These are phyloP conservation scores for Metschnikowia shivogae DNA, from an alignment of 805 yeast species.

Conservation along the genomic window DNA sequence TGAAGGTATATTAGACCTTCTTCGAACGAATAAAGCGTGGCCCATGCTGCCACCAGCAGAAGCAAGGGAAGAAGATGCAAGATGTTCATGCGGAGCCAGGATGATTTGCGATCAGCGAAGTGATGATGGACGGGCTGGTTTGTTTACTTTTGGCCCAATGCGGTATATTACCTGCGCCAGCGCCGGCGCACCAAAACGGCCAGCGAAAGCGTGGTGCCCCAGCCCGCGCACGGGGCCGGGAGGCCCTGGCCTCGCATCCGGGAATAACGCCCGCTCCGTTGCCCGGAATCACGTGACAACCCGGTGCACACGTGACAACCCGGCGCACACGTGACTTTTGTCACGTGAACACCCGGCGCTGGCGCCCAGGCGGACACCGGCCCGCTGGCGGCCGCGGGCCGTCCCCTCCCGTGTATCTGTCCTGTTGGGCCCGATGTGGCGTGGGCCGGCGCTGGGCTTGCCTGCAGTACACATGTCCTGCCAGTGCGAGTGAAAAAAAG, in stretches of 20 bases:
- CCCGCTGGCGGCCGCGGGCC: too few species aligned
- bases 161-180: slow-evolving; percentile 15
- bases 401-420: too few species aligned
- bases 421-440: too few species aligned
- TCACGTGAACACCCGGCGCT: too few species aligned
- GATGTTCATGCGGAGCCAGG: background rate
- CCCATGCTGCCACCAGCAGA: slow-evolving; percentile 21
- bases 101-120: background rate
- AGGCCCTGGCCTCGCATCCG: too few species aligned
- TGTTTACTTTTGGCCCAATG: slow-evolving; percentile 17
- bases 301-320: too few species aligned
- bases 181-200: background rate
- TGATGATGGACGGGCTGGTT: slow-evolving; percentile 4
- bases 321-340: too few species aligned
- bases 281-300: too few species aligned
- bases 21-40: slow-evolving; percentile 33
- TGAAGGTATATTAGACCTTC: slow-evolving; percentile 34
- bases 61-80: background rate
- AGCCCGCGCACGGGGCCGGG: too few species aligned
- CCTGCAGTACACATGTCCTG: background rate
- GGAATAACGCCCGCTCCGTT: too few species aligned
- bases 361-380: too few species aligned
- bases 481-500: slow-evolving; percentile 1
- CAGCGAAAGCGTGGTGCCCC: background rate
- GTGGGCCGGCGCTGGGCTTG: background rate